phyloP scores from a whole-genome alignment of 192 early-diverging fungal species.

The Gryganskiella cystojenkinii region DNA sequence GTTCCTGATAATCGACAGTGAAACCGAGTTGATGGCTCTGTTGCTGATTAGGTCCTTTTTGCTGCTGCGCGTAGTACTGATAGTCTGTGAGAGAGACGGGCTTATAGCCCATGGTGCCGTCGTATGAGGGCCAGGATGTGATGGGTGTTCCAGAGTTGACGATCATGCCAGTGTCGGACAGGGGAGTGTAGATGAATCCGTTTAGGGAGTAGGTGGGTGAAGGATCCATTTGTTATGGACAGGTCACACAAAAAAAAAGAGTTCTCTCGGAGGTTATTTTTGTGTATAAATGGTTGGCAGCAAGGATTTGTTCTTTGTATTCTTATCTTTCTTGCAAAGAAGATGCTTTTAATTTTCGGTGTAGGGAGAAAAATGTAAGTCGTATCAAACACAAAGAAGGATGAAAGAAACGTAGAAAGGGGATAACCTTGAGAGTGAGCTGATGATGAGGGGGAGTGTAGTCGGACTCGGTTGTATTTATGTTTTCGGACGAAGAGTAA shows the following conservation, averaged over 20 bases:
- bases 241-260: no score
- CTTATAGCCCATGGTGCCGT: neutral
- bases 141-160: slow-evolving; percentile 2
- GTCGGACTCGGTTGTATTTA: no score
- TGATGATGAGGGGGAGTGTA: no score
- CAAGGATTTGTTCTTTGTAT: slow-evolving; percentile 19
- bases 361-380: neutral
- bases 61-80: slow-evolving; percentile 1
- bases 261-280: no score
- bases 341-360: slow-evolving; percentile 10
- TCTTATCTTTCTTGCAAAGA: neutral
- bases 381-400: neutral
- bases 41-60: neutral
- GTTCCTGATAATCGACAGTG: no score
- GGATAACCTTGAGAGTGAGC: no score
- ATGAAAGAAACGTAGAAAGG: neutral
- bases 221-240: slow-evolving; percentile 32
- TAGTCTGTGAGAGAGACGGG: neutral
- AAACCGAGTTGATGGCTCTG: no score
- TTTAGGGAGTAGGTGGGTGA: neutral
- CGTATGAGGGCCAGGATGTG: slow-evolving; percentile 20
- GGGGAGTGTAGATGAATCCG: slow-evolving; percentile 18
- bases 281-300: no score
- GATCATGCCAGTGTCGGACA: neutral
- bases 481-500: no score